These are phyloP conservation scores for Neotropicomus parvogracilis DNA, from an alignment of 1,284 basidiomycete species.

Conservation along the genomic window DNA sequence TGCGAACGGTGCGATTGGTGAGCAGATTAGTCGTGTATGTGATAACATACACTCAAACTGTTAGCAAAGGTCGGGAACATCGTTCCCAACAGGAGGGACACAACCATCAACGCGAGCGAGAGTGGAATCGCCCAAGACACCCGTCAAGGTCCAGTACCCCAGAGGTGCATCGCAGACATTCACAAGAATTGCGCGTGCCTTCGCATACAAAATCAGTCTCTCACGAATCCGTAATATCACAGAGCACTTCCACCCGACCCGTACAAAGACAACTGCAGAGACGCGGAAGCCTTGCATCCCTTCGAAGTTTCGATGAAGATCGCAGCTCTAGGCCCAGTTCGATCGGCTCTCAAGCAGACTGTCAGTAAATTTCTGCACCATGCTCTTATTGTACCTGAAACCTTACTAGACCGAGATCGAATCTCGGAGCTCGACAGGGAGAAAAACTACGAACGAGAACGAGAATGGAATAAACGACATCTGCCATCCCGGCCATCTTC, in stretches of 20 bases:
- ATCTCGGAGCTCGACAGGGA: constrained; percentile 42
- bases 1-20: constrained; percentile 15
- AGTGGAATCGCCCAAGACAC: constrained; percentile 35
- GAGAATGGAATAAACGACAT: constrained; percentile 54
- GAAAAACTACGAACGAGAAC: constrained; percentile 44
- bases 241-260: constrained; percentile 22
- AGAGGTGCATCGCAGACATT: constrained; percentile 30
- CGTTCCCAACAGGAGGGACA: constrained; percentile 24
- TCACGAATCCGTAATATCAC: constrained; percentile 22
- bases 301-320: constrained; percentile 37
- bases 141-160: constrained; percentile 27
- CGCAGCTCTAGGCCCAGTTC: constrained; percentile 44
- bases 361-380: constrained; percentile 33
- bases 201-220: constrained; percentile 27
- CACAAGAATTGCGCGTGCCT: constrained; percentile 24
- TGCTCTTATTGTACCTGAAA: neutral
- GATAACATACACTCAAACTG: constrained; percentile 9
- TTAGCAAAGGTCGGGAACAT: constrained; percentile 14
- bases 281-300: constrained; percentile 36
- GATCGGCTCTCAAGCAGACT: constrained; percentile 43
- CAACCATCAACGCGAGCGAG: constrained; percentile 35
- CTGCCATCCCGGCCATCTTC: constrained; percentile 30
- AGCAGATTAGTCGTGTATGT: constrained; percentile 3
- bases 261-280: constrained; percentile 23
- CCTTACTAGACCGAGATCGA: constrained; percentile 41